Percentiles rank a stretch among this genome's conserved stretches.
Conservation (phyloP, 352 stramenopile species). For the Phytophthora pisi region DNA sequence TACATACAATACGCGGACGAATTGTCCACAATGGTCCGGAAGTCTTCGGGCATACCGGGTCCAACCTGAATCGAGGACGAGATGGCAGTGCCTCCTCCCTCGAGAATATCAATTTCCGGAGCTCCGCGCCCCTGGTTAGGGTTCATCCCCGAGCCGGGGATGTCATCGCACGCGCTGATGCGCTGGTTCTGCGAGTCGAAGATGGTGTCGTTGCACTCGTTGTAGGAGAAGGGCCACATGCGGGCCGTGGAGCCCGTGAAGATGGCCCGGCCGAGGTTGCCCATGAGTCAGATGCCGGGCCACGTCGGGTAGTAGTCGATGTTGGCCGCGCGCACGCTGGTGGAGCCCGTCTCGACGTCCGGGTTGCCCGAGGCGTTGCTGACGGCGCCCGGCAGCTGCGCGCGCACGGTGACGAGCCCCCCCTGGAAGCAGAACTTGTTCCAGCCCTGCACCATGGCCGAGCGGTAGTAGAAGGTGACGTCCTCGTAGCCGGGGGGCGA, state of each 20-base stretch:
- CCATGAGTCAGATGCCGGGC: constrained; percentile 96
- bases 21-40: constrained; percentile 34
- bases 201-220: constrained; percentile 84
- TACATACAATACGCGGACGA: constrained; percentile 43
- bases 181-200: constrained; percentile 75
- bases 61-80: constrained; percentile 92
- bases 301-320: constrained; percentile 78
- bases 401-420: constrained; percentile 87
- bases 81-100: constrained; percentile 82
- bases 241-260: constrained; percentile 93
- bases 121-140: constrained; percentile 88
- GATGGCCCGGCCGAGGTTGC: constrained; percentile 96
- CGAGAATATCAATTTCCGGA: constrained; percentile 96
- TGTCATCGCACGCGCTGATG: constrained; percentile 90
- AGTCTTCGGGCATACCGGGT: constrained; percentile 65
- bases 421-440: constrained; percentile 95
- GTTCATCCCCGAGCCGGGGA: constrained; percentile 93
- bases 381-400: constrained; percentile 86
- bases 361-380: constrained; percentile 50
- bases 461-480: constrained; percentile 52
- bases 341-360: constrained; percentile 42
- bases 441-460: constrained; percentile 90
- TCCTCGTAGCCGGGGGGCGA: constrained; percentile 55
- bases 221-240: constrained; percentile 97
- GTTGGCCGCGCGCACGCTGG: constrained; percentile 20